These are phyloP conservation scores for Quercus aquifolioides DNA, from an alignment of 306 rosid genomes.

Conservation along the genomic window DNA sequence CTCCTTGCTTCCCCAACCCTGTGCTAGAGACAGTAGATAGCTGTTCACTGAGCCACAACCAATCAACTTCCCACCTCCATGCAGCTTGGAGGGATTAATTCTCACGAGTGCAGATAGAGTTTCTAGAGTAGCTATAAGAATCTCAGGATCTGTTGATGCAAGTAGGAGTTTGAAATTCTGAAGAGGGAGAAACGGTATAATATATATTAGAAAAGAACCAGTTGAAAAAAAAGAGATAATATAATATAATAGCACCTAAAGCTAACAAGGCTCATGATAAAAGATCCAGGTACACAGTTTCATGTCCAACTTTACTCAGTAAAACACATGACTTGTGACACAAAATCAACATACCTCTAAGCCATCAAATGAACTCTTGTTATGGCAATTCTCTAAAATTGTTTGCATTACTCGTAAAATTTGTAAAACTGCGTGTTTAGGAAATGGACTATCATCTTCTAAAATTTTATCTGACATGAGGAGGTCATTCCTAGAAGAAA, in stretches of 20 bases:
- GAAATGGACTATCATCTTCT: slow-evolving; percentile 82
- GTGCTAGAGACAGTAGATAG: slow-evolving; percentile 85
- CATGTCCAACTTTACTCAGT: not conserved
- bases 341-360: slow-evolving; percentile 64
- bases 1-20: slow-evolving; percentile 99
- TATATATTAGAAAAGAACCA: not conserved
- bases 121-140: slow-evolving; percentile 79
- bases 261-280: not conserved
- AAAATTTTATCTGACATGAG: slow-evolving; percentile 73
- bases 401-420: slow-evolving; percentile 93
- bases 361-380: slow-evolving; percentile 92
- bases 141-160: slow-evolving; percentile 90
- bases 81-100: slow-evolving; percentile 90
- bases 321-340: slow-evolving; percentile 8
- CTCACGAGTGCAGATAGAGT: slow-evolving; percentile 90
- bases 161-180: slow-evolving; percentile 96
- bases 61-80: slow-evolving; percentile 88
- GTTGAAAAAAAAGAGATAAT: not conserved
- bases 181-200: slow-evolving; percentile 12
- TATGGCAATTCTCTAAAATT: slow-evolving; percentile 85
- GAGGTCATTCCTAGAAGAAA: slow-evolving; percentile 82
- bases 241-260: not conserved
- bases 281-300: not conserved
- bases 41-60: slow-evolving; percentile 89
- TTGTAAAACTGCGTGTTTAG: slow-evolving; percentile 83